These are phyloP conservation scores for Ulmus americana DNA, from an alignment of 331 rosid genomes.

Conservation along the genomic window DNA sequence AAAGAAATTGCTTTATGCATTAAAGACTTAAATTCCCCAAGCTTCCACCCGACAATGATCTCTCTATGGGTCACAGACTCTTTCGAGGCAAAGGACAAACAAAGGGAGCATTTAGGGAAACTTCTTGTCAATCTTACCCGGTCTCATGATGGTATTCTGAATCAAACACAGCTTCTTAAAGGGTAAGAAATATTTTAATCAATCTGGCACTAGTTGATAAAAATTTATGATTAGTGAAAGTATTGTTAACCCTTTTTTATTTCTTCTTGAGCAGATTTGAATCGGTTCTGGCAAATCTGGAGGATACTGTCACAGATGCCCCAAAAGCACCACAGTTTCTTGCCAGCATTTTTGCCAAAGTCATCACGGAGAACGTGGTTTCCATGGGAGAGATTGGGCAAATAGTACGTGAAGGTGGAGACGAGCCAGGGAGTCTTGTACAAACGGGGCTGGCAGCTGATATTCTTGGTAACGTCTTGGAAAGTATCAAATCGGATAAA, in stretches of 20 bases:
- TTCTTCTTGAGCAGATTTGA: slow-evolving; percentile 50
- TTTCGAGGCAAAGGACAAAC: slow-evolving; percentile 67
- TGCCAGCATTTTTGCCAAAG: slow-evolving; percentile 48
- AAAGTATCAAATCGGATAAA: slow-evolving; percentile 43
- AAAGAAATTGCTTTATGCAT: slow-evolving; percentile 68
- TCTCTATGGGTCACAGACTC: slow-evolving; percentile 72
- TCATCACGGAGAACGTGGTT: slow-evolving; percentile 44
- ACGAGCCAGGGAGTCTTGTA: slow-evolving; percentile 55
- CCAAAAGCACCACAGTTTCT: slow-evolving; percentile 82
- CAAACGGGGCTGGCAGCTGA: slow-evolving; percentile 67
- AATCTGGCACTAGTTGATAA: background rate
- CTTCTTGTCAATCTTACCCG: slow-evolving; percentile 60
- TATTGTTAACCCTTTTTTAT: background rate
- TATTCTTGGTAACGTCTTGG: slow-evolving; percentile 67
- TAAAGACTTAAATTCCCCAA: slow-evolving; percentile 64
- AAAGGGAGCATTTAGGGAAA: slow-evolving; percentile 64
- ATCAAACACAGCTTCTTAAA: slow-evolving; percentile 46
- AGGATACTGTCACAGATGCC: slow-evolving; percentile 80
- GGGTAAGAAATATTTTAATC: slow-evolving; percentile 43
- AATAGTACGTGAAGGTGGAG: slow-evolving; percentile 59
- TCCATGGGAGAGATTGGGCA: slow-evolving; percentile 56
- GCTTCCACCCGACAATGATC: slow-evolving; percentile 80
- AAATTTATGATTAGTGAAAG: background rate
- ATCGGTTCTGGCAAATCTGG: slow-evolving; percentile 54
- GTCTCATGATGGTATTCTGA: slow-evolving; percentile 47